Evolutionary conservation across 148 eudicot genomes (phyloP), one percentile per base, ranked within the genome.

Genomic region (Pharnaceum exiguum): DNA sequence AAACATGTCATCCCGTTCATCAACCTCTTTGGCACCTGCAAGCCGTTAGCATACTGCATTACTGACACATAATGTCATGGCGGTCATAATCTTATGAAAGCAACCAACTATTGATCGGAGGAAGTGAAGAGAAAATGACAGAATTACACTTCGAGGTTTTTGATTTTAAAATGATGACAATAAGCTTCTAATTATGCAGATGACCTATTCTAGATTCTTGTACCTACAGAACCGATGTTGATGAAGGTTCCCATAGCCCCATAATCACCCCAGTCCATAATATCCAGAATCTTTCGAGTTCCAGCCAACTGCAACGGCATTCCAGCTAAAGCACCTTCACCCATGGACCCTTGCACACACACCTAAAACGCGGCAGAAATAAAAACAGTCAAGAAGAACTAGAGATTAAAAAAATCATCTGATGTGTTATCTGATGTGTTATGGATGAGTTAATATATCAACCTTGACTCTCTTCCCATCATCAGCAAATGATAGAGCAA

Each of bases 311-410:
- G 96, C 66, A 89, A 75, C 26, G 99, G 99, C 83, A 89, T 93
- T 50, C 99, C 99, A 31, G 95, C 81, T 52, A 86, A 77, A 51
- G 95, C 82, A 62, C 99, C 99, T 69, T 81, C 82, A 43, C 99
- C 99, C 99, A 94, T 94, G 21, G 99, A 94, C 59, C 99, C 99
- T 84, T 94, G 99, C 46, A 89, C 99, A 66, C 95, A 94, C 28
- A 94, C 99, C 99, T 94, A 21, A 21, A 52, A 5, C 43, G 27
- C 19, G 38, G n/a, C 50, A 65, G 21, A 18, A 53, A 42, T 45
- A 35, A 30, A 33, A n/a, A 23, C 28, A 28, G 51, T n/a, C n/a
- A 27, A 57, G 40, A 48, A 24, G 21, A 22, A 25, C 21, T 18
- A 29, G 29, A 46, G 37, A 1, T 21, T 43, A 38, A 25, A n/a